A percentile compares a stretch with the other conserved stretches of the same genome.
These are phyloP conservation scores for Microsporum audouinii DNA, from an alignment of 2,329 filamentous ascomycete genomes.

Conservation along the genomic window DNA sequence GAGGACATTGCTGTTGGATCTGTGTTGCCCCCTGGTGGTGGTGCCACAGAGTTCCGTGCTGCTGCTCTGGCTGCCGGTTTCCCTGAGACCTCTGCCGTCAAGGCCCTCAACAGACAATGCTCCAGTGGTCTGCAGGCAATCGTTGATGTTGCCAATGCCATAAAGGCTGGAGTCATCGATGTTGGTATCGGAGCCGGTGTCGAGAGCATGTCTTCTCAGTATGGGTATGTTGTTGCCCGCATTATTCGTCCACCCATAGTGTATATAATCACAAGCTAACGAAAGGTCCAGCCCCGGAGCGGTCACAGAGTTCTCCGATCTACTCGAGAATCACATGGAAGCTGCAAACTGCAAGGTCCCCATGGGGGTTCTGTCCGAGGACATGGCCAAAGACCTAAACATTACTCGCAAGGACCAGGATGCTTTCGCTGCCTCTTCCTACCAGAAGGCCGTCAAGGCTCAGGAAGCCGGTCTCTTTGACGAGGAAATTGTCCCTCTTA, in stretches of 20 bases:
- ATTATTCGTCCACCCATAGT: neutral
- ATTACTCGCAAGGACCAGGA: constrained; percentile 68
- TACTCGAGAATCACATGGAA: constrained; percentile 68
- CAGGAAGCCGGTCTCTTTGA: constrained; percentile 85
- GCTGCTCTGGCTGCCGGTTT: constrained; percentile 85
- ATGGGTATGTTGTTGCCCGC: constrained; percentile 53
- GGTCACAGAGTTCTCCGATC: constrained; percentile 84
- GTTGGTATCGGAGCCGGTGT: constrained; percentile 88
- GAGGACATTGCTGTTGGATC: constrained; percentile 88
- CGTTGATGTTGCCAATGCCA: constrained; percentile 88
- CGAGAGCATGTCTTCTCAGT: constrained; percentile 90
- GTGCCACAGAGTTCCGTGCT: constrained; percentile 92
- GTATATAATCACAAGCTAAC: neutral
- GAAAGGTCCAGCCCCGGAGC: constrained; percentile 52
- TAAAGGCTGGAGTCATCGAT: constrained; percentile 86
- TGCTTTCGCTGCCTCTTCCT: constrained; percentile 84
- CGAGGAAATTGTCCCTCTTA: constrained; percentile 79
- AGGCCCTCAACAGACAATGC: constrained; percentile 86
- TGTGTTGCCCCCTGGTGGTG: constrained; percentile 83
- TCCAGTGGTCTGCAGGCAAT: constrained; percentile 85
- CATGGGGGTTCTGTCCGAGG: constrained; percentile 87
- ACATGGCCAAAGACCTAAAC: constrained; percentile 80
- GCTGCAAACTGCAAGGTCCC: constrained; percentile 93
- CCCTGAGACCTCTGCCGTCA: constrained; percentile 72
- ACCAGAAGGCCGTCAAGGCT: constrained; percentile 71